Conservation (phyloP, 2,329 filamentous ascomycete genomes). For the Metarhizium sp. region DNA sequence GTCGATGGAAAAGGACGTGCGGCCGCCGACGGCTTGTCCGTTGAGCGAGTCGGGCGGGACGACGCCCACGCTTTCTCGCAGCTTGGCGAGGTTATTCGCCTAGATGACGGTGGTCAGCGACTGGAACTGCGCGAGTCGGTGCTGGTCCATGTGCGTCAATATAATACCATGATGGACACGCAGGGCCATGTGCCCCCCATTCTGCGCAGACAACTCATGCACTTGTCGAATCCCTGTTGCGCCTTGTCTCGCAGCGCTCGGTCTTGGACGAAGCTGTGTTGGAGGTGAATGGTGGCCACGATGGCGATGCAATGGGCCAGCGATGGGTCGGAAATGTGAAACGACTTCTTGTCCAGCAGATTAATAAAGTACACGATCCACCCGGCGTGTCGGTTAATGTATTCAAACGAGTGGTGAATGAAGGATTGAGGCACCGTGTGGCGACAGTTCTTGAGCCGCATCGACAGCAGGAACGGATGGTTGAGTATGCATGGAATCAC, state of each 20-base stretch:
- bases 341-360: constrained; percentile 30
- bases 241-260: constrained; percentile 12
- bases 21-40: neutral
- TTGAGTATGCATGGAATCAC: constrained; percentile 43
- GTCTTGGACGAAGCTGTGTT: constrained; percentile 37
- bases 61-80: constrained; percentile 21
- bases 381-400: constrained; percentile 39
- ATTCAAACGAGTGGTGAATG: constrained; percentile 41
- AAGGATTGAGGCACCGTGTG: constrained; percentile 44
- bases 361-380: constrained; percentile 46
- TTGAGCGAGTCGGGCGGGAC: constrained; percentile 1
- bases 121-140: too few relatives aligned
- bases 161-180: constrained; percentile 14
- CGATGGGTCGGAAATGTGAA: constrained; percentile 27
- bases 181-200: constrained; percentile 17
- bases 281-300: constrained; percentile 43
- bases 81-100: constrained; percentile 18
- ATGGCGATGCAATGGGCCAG: constrained; percentile 38
- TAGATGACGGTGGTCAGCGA: neutral
- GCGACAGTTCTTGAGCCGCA: constrained; percentile 42
- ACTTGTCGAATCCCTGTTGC: constrained; percentile 17
- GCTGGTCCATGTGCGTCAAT: too few relatives aligned
- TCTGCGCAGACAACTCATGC: constrained; percentile 14
- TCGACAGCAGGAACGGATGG: constrained; percentile 42
- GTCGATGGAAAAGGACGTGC: constrained; percentile 20